Evolutionary conservation across 2,329 filamentous ascomycete genomes (phyloP), one percentile per base, ranked within the genome.

Genomic region (Parastagonospora nodorum): DNA sequence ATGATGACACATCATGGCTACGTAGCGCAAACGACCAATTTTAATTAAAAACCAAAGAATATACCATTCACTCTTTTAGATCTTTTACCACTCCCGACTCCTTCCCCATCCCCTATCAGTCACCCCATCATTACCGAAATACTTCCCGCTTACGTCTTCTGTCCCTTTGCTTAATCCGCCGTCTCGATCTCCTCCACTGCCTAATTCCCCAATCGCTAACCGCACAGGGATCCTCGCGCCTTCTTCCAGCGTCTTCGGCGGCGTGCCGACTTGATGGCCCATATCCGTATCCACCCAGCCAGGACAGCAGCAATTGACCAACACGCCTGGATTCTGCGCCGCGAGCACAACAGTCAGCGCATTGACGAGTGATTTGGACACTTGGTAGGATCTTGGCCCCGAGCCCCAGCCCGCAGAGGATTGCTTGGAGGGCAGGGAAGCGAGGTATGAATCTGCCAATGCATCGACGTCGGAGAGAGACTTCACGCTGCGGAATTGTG

Each of bases 271-370:
- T 40, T 53, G 52, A 15, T 38, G 29, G 3, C 55, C 52, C 52
- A 58, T 53, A 46, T 58, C 52, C 6, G 55, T 55, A 14, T 51
- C 39, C 4, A 56, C 53, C 52, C 52, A 56, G 2, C 53, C 55
- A 1, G 53, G 55, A 50, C 60, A 64, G 46, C 57, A 60, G 48
- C 50, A 56, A 50, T 58, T 56, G 24, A 48, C n/a, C 4, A 48
- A 12, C 5, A 48, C 15, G n/a, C 36, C 32, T 15, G 30, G 38
- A 24, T 42, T 36, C n/a, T 44, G 27, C 8, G 31, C 2, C 5
- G 47, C 47, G 7, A 49, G 35, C 12, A 49, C 35, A n/a, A 31
- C 12, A 6, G 47, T 49, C n/a, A 33, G 11, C 4, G 47, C 47
- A 36, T 44, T 49, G 11, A 49, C 14, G 5, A 39, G 32, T 11